A percentile compares a stretch with the other conserved stretches of the same genome.
phyloP scores from a whole-genome alignment of 495 filamentous ascomycete species.

The Jackrogersella minutella region DNA sequence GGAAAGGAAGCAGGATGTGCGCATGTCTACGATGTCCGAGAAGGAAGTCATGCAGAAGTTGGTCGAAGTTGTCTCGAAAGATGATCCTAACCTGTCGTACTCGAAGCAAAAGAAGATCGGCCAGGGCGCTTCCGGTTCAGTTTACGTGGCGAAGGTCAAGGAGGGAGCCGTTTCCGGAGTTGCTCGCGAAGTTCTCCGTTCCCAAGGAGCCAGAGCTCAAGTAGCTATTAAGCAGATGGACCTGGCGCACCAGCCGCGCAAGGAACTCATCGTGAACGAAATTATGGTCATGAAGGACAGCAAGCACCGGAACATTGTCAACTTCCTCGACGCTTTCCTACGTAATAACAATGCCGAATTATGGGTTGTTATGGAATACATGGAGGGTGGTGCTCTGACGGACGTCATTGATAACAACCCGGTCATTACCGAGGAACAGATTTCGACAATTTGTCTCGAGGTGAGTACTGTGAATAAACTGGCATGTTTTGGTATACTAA shows the following conservation, averaged over 20 bases:
- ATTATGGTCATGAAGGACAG: constrained; percentile 99
- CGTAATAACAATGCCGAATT: constrained; percentile 91
- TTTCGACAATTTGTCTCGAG: constrained; percentile 96
- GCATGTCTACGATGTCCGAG: constrained; percentile 98
- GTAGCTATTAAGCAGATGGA: constrained; percentile 99
- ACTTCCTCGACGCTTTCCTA: constrained; percentile 96
- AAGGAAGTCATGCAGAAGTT: constrained; percentile 95
- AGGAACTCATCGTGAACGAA: constrained; percentile 98
- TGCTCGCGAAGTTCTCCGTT: constrained; percentile 70
- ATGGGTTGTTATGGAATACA: constrained; percentile 99
- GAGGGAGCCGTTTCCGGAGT: constrained; percentile 71
- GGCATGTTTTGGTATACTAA: constrained; percentile 47
- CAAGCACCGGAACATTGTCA: constrained; percentile 97
- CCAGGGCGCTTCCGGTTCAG: constrained; percentile 95
- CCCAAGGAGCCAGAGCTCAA: constrained; percentile 75
- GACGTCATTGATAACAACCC: constrained; percentile 98
- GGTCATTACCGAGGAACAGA: constrained; percentile 91
- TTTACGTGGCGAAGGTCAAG: constrained; percentile 95
- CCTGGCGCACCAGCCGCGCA: constrained; percentile 92
- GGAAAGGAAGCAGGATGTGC: constrained; percentile 83
- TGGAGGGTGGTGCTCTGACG: constrained; percentile 97
- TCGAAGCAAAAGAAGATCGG: constrained; percentile 99
- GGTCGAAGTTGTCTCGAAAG: constrained; percentile 89
- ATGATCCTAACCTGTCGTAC: constrained; percentile 90
- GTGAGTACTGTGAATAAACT: constrained; percentile 56